Evolutionary conservation across 1,284 basidiomycete genomes (phyloP).

Genomic region (Moesziomyces antarcticus): DNA sequence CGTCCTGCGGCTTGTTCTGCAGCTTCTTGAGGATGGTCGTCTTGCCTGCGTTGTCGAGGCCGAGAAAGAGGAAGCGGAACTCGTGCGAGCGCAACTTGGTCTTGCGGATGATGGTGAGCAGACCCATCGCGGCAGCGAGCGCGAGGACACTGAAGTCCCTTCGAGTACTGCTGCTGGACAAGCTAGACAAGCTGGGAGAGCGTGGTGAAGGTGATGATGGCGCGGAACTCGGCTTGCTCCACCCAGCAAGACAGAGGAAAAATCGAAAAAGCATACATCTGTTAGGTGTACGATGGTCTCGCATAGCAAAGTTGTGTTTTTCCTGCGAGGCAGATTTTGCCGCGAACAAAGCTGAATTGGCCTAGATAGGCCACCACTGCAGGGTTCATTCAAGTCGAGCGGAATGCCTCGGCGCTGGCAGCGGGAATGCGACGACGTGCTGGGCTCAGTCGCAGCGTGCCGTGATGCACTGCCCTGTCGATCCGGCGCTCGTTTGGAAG

Average conservation of each 20-base stretch:
- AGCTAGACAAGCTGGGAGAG: no score
- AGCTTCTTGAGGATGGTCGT: constrained; percentile 96
- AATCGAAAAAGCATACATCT: not conserved
- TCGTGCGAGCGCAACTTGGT: constrained; percentile 77
- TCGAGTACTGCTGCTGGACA: no score
- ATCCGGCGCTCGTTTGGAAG: not conserved
- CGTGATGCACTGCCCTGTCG: not conserved
- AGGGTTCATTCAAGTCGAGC: not conserved
- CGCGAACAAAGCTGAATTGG: not conserved
- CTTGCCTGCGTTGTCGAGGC: constrained; percentile 99
- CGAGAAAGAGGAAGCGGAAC: constrained; percentile 96
- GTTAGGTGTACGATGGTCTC: no score
- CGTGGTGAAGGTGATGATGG: no score
- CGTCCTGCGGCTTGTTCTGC: constrained; percentile 81
- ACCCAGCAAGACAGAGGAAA: no score
- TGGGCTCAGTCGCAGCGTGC: no score
- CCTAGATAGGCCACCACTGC: no score
- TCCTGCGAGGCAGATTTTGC: no score
- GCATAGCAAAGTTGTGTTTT: no score
- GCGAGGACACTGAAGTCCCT: no score
- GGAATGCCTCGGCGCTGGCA: not conserved
- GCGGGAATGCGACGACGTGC: not conserved
- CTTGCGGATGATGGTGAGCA: constrained; percentile 97
- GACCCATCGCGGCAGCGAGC: constrained; percentile 71
- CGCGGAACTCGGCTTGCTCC: not conserved